Evolutionary conservation across 2,329 filamentous ascomycete genomes (phyloP).

Genomic region (Trichoderma brevicompactum): DNA sequence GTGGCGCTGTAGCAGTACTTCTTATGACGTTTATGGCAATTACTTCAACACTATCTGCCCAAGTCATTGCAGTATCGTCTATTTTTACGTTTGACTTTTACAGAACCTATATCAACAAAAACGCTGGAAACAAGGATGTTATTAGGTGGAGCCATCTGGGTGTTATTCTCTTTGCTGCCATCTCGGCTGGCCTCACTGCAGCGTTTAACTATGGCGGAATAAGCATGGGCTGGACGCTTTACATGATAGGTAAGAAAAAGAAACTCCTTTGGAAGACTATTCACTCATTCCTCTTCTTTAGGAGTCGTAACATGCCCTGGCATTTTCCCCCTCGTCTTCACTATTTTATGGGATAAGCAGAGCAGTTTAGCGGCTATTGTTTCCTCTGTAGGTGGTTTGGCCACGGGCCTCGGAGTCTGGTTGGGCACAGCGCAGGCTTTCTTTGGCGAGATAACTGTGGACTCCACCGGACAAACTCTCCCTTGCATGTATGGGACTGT

Average conservation of each 20-base stretch:
- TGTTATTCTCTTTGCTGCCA: constrained; percentile 13
- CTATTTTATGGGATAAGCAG: constrained; percentile 16
- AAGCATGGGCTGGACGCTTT: constrained; percentile 15
- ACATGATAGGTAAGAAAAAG: constrained; percentile 17
- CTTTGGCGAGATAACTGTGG: constrained; percentile 2
- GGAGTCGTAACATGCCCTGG: constrained; percentile 20
- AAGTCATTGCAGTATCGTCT: constrained; percentile 11
- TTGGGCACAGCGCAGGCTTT: constrained; percentile 6
- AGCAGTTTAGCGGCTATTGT: background rate
- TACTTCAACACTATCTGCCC: constrained; percentile 4
- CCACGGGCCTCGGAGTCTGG: constrained; percentile 6
- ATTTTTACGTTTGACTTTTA: constrained; percentile 25
- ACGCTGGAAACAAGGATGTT: constrained; percentile 15
- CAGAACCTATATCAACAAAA: constrained; percentile 13
- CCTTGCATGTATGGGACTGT: constrained; percentile 21
- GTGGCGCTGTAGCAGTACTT: constrained; percentile 4
- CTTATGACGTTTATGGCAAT: constrained; percentile 20
- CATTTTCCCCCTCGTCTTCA: constrained; percentile 11
- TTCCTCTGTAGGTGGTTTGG: constrained; percentile 4
- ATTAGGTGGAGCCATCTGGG: constrained; percentile 17
- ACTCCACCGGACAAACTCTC: constrained; percentile 18
- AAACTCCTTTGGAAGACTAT: too few relatives aligned
- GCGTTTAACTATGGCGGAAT: constrained; percentile 14
- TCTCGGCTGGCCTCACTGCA: constrained; percentile 6
- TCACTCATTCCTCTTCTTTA: background rate